These are phyloP conservation scores for Heimioporus sp. DNA, from an alignment of 768 basidiomycete species.

Conservation along the genomic window DNA sequence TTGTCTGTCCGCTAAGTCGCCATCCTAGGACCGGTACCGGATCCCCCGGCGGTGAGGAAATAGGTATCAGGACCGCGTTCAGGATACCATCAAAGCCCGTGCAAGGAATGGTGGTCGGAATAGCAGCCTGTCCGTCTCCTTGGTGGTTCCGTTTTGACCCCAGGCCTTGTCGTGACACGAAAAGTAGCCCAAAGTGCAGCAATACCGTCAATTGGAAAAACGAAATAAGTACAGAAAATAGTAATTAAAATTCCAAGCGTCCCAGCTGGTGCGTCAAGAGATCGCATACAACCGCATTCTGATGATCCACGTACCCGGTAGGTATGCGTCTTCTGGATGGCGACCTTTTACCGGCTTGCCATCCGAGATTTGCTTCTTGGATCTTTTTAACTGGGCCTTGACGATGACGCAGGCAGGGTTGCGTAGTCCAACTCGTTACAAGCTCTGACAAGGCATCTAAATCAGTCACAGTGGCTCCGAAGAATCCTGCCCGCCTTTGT, in stretches of 20 bases:
- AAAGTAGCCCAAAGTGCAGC: too few species aligned
- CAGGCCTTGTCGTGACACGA: too few species aligned
- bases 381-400: slow-evolving; percentile 81
- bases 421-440: slow-evolving; percentile 85
- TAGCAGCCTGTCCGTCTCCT: slow-evolving; percentile 8
- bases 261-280: too few species aligned
- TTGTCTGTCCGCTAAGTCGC: slow-evolving; percentile 43
- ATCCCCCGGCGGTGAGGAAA: slow-evolving; percentile 8
- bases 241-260: too few species aligned
- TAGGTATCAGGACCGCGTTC: slow-evolving; percentile 8
- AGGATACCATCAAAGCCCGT: background rate
- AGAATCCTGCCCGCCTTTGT: slow-evolving; percentile 92
- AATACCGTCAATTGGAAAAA: too few species aligned
- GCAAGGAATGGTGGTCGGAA: slow-evolving; percentile 1
- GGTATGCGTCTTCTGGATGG: slow-evolving; percentile 67
- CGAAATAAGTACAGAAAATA: too few species aligned
- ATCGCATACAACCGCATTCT: too few species aligned
- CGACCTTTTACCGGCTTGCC: slow-evolving; percentile 35
- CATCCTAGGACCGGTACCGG: slow-evolving; percentile 45
- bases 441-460: slow-evolving; percentile 86
- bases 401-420: slow-evolving; percentile 95
- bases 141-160: too few species aligned
- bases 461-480: slow-evolving; percentile 99
- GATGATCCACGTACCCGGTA: slow-evolving; percentile 52
- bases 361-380: slow-evolving; percentile 18